Percentiles rank a stretch among this genome's conserved stretches.
These are phyloP conservation scores for Aspergillus tanneri DNA, from an alignment of 2,329 filamentous ascomycete genomes.

Conservation along the genomic window DNA sequence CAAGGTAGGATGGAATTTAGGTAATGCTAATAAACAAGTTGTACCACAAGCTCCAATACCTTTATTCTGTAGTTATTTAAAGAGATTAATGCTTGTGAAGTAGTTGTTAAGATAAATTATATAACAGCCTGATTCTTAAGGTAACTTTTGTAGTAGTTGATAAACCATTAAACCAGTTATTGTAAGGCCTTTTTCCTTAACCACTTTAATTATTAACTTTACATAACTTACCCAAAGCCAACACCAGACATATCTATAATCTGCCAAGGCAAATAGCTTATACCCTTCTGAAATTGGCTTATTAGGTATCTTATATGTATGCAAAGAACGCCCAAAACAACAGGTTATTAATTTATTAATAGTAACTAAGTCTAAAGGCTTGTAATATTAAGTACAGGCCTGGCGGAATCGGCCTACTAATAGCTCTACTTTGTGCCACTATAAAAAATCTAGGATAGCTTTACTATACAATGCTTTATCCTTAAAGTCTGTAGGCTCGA, in stretches of 20 bases:
- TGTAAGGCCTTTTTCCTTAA: not conserved
- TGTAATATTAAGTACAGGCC: not conserved
- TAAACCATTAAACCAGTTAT: not conserved
- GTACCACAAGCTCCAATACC: too few relatives aligned
- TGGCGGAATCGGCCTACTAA: not conserved
- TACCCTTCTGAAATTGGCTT: not conserved
- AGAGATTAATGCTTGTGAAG: too few relatives aligned
- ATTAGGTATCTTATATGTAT: not conserved
- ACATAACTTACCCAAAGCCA: not conserved
- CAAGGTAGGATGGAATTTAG: too few relatives aligned
- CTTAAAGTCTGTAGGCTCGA: not conserved
- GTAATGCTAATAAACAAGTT: too few relatives aligned
- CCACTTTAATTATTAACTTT: not conserved
- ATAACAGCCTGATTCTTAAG: too few relatives aligned
- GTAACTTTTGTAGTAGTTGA: not conserved
- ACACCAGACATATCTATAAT: not conserved
- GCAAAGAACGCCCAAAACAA: not conserved
- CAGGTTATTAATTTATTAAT: not conserved
- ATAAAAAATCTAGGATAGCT: too few relatives aligned
- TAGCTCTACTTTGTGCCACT: not conserved
- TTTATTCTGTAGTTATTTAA: too few relatives aligned
- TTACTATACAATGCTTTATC: too few relatives aligned
- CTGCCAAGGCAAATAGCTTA: not conserved
- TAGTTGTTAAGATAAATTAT: too few relatives aligned
- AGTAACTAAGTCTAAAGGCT: not conserved